A percentile compares a stretch with the other conserved stretches of the same genome.
Conservation (phyloP, 495 filamentous ascomycete genomes). For the Penicillium samsonianum region DNA sequence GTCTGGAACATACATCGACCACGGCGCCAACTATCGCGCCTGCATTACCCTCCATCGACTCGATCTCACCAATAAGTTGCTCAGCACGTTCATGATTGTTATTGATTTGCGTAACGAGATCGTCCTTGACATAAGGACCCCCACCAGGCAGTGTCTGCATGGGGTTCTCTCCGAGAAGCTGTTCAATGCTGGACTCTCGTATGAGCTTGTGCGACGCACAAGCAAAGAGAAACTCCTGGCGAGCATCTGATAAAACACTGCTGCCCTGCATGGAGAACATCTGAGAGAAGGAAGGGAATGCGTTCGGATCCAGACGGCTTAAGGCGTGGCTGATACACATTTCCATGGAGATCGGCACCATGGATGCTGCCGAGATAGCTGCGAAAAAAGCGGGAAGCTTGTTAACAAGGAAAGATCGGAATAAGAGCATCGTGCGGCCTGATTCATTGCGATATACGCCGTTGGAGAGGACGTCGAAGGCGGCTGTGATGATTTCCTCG, state of each 20-base stretch:
- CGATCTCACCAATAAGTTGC: slow-evolving; percentile 74
- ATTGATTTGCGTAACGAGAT: slow-evolving; percentile 71
- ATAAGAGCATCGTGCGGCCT: slow-evolving; percentile 67
- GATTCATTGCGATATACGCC: slow-evolving; percentile 79
- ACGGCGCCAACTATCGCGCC: slow-evolving; percentile 84
- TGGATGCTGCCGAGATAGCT: slow-evolving; percentile 59
- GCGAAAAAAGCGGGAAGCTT: slow-evolving; percentile 81
- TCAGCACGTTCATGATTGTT: slow-evolving; percentile 70
- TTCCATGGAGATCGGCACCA: slow-evolving; percentile 68
- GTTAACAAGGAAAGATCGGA: slow-evolving; percentile 91
- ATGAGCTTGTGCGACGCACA: slow-evolving; percentile 85
- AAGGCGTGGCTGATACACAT: slow-evolving; percentile 80
- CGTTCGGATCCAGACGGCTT: slow-evolving; percentile 70
- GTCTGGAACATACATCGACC: slow-evolving; percentile 59
- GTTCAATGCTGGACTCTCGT: slow-evolving; percentile 73
- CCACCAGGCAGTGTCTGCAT: slow-evolving; percentile 76
- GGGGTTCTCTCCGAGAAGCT: slow-evolving; percentile 80
- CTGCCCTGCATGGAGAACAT: slow-evolving; percentile 78
- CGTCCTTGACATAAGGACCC: slow-evolving; percentile 74
- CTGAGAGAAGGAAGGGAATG: slow-evolving; percentile 76
- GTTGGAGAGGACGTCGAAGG: slow-evolving; percentile 88
- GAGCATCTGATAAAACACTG: slow-evolving; percentile 75
- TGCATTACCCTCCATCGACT: slow-evolving; percentile 93
- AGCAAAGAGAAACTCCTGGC: slow-evolving; percentile 90
- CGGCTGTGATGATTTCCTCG: slow-evolving; percentile 78